Evolutionary conservation across 2,329 filamentous ascomycete genomes (phyloP), one percentile per base, ranked within the genome.

Genomic region (Sporothrix brunneoviolacea): DNA sequence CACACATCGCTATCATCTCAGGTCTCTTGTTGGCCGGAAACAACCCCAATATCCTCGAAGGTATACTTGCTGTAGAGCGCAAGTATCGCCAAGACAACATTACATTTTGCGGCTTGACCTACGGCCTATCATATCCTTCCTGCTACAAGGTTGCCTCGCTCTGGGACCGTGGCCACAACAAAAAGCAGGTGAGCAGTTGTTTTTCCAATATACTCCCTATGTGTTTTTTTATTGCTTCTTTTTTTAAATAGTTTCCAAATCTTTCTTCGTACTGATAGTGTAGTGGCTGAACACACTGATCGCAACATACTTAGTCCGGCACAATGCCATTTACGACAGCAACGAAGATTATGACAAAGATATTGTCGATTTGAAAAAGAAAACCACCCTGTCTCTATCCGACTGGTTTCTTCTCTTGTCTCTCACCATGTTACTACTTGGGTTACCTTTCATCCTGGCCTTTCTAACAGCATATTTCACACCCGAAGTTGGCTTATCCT

Each of bases 11-110:
- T 36, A 61, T 64, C 15, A 37, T 63, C 21, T 59, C 58, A 0
- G 57, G 56, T 38, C 50, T 59, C 35, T 39, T 63, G 22, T 54
- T 63, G 8, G 60, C 62, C 3, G 59, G 60, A 8, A 63, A 62
- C 53, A 62, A 63, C 30, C 61, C 61, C 9, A 60, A 57, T 40
- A 61, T 56, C n/a, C 49, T 64, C 4, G 59, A 63, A 36, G 60
- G 57, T 2, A 53, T 63, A 6, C 52, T 61, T 16, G 59, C 53
- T 8, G 53, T 57, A 4, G 52, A 59, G 13, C 39, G 48, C 19
- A 37, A 53, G n/a, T 52, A 33, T 37, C 27, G 5, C 21, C 24
- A 50, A 5, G 56, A 58, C 22, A 48, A 51, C 28, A 46, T 54
- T 33, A 54, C 28, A 13, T 16, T 59, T 8, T 19, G 57, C 0